Evolutionary conservation across 129 eudicot genomes (phyloP).

Genomic region (Rutidosis leptorrhynchoides): DNA sequence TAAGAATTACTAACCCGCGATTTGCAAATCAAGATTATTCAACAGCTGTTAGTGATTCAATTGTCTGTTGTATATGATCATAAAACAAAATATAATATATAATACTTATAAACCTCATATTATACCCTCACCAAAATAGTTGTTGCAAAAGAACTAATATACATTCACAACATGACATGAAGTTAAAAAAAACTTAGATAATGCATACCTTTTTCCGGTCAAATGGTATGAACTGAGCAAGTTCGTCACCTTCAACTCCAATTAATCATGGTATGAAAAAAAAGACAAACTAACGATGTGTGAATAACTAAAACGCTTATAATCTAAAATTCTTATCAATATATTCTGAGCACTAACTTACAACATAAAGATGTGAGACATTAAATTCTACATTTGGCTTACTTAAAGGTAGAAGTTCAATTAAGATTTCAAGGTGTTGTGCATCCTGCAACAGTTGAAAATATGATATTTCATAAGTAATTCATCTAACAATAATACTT

Average conservation of each 20-base stretch:
- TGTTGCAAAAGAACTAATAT: too few relatives aligned
- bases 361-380: conserved; percentile 81
- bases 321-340: conserved; percentile 8
- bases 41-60: too few relatives aligned
- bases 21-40: too few relatives aligned
- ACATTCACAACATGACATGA: too few relatives aligned
- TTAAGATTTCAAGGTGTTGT: conserved; percentile 90
- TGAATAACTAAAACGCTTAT: conserved; percentile 7
- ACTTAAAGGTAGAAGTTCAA: conserved; percentile 90
- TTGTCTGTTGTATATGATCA: too few relatives aligned
- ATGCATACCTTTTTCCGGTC: conserved; percentile 65
- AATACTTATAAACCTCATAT: too few relatives aligned
- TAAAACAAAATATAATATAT: too few relatives aligned
- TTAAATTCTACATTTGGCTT: conserved; percentile 68
- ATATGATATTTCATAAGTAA: conserved; percentile 1
- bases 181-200: neutral
- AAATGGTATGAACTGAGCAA: conserved; percentile 67
- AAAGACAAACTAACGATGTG: conserved; percentile 18
- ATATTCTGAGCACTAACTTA: conserved; percentile 36
- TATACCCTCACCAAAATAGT: too few relatives aligned
- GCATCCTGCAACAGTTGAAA: conserved; percentile 82
- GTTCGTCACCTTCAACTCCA: conserved; percentile 81
- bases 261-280: conserved; percentile 65
- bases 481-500: too few relatives aligned
- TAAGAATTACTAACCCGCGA: too few relatives aligned